Evolutionary conservation across 129 eudicot species (phyloP).

Genomic region (Centaurea solstitialis): DNA sequence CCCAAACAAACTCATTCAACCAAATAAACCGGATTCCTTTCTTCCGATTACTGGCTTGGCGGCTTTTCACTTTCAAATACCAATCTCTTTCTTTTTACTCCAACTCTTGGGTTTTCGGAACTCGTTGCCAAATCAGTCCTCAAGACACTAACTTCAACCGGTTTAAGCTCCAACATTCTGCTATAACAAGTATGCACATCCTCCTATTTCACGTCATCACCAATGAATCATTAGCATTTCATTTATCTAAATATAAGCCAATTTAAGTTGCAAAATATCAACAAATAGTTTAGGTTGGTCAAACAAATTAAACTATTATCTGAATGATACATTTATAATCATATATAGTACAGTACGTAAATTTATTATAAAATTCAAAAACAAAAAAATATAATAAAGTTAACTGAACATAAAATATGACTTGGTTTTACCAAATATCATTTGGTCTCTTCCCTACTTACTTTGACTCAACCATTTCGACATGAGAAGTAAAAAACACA

Average conservation of each 20-base stretch:
- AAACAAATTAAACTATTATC: background rate
- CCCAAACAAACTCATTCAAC: constrained; percentile 15
- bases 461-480: background rate
- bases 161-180: constrained; percentile 35
- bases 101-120: constrained; percentile 2
- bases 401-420: no score
- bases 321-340: background rate
- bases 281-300: background rate
- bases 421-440: no score
- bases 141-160: background rate
- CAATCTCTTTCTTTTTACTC: constrained; percentile 57
- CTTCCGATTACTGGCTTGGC: background rate
- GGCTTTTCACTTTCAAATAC: constrained; percentile 30
- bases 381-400: no score
- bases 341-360: no score
- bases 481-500: background rate
- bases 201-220: constrained; percentile 32
- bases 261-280: background rate
- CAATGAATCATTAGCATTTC: background rate
- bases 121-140: constrained; percentile 9
- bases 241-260: background rate
- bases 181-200: constrained; percentile 45
- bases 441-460: no score
- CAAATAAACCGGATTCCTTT: constrained; percentile 14
- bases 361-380: no score